phyloP scores from a whole-genome alignment of 345 rosid genomes.

The Citrus hindsii region DNA sequence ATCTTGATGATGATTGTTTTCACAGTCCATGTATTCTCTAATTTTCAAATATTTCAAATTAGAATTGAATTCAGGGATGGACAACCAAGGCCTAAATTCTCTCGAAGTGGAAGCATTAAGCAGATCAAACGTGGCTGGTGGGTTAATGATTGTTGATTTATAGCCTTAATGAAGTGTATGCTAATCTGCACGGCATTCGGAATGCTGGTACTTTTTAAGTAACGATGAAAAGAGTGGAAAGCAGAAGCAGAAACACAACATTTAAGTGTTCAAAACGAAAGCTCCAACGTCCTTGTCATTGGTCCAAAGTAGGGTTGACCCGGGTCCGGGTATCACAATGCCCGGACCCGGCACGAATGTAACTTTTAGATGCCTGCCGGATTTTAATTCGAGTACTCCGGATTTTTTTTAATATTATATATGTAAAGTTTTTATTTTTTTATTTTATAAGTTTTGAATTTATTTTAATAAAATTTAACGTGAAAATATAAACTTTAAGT shows the following conservation, averaged over 20 bases:
- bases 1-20: background rate
- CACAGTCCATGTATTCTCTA: background rate
- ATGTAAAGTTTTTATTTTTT: too few relatives aligned
- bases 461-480: too few relatives aligned
- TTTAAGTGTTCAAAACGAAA: background rate
- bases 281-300: background rate
- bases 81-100: background rate
- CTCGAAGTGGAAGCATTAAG: background rate
- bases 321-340: too few relatives aligned
- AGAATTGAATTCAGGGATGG: background rate
- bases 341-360: too few relatives aligned
- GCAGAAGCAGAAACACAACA: background rate
- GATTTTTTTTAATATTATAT: too few relatives aligned
- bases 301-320: too few relatives aligned
- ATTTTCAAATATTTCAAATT: background rate
- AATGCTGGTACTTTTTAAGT: background rate
- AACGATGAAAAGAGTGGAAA: background rate
- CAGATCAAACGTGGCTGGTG: background rate
- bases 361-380: accelerated
- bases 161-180: too few relatives aligned
- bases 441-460: too few relatives aligned
- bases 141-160: background rate
- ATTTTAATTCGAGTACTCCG: too few relatives aligned
- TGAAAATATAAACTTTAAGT: too few relatives aligned
- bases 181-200: too few relatives aligned